phyloP scores from a whole-genome alignment of 331 rosid genomes.

The Phaseolus coccineus region DNA sequence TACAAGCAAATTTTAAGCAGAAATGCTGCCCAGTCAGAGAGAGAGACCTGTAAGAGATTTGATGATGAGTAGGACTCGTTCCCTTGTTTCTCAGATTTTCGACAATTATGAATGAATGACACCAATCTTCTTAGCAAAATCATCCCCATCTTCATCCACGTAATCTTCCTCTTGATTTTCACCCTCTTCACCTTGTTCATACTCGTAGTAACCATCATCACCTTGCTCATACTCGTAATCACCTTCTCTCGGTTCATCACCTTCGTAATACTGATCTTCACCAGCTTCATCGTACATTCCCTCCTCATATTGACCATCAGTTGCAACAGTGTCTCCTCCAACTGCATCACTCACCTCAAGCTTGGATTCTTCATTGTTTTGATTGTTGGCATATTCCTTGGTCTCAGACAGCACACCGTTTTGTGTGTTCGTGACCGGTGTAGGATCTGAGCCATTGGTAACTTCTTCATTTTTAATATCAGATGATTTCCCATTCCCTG shows the following conservation, averaged over 20 bases:
- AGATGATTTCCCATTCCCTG: conserved; percentile 53
- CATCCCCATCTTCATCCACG: conserved; percentile 81
- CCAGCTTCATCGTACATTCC: conserved; percentile 60
- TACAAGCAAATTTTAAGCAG: conserved; percentile 60
- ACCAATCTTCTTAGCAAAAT: conserved; percentile 96
- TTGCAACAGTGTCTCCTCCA: conserved; percentile 48
- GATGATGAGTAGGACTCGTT: conserved; percentile 34
- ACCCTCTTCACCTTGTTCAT: conserved; percentile 64
- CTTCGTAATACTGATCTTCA: conserved; percentile 74
- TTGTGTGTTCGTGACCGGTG: conserved; percentile 26
- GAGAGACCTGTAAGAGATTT: conserved; percentile 44
- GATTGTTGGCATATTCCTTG: conserved; percentile 48
- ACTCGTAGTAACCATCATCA: conserved; percentile 77
- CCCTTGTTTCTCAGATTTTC: conserved; percentile 16
- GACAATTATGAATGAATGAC: conserved; percentile 63
- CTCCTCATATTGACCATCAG: conserved; percentile 63
- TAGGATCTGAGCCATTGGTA: conserved; percentile 40
- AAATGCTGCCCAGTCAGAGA: conserved; percentile 56
- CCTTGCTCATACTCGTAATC: conserved; percentile 86
- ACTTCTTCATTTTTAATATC: conserved; percentile 45
- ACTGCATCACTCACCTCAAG: conserved; percentile 42
- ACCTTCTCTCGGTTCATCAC: conserved; percentile 70
- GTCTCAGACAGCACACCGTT: conserved; percentile 38
- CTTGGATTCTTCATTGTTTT: conserved; percentile 47
- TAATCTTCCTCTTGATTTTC: conserved; percentile 77